A percentile compares a stretch with the other conserved stretches of the same genome.
phyloP scores from a whole-genome alignment of 768 basidiomycete species.

The Rubroboletus pulcherrimus region DNA sequence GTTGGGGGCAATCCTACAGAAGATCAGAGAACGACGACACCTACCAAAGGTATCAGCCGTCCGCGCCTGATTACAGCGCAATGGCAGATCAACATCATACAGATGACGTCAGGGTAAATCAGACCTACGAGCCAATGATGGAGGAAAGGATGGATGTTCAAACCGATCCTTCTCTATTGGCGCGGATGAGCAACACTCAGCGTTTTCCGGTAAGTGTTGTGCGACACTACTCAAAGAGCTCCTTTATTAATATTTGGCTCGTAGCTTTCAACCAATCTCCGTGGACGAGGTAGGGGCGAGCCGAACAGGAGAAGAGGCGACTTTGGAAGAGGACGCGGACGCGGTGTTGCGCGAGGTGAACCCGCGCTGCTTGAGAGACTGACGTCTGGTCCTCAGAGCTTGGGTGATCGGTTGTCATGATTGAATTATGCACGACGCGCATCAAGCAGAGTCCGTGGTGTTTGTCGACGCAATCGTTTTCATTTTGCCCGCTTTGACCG shows the following conservation, averaged over 20 bases:
- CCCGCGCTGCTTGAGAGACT: slow-evolving; percentile 16
- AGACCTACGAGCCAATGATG: slow-evolving; percentile 8
- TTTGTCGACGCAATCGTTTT: neutral
- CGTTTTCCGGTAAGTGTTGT: slow-evolving; percentile 18
- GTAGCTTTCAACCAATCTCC: slow-evolving; percentile 15
- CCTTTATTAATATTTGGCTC: neutral
- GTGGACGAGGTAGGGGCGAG: slow-evolving; percentile 23
- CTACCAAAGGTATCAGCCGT: slow-evolving; percentile 10
- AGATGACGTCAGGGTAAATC: slow-evolving; percentile 5
- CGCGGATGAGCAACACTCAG: slow-evolving; percentile 24
- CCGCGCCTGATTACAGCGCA: neutral
- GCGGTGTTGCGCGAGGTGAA: slow-evolving; percentile 18
- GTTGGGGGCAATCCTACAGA: slow-evolving; percentile 10
- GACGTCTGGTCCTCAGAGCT: slow-evolving; percentile 9
- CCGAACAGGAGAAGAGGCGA: slow-evolving; percentile 19
- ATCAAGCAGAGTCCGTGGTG: neutral
- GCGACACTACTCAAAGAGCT: neutral
- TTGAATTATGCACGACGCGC: neutral
- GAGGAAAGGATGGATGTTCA: slow-evolving; percentile 13
- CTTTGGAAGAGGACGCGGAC: slow-evolving; percentile 20
- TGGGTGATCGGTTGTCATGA: slow-evolving; percentile 23
- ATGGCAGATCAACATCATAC: slow-evolving; percentile 3
- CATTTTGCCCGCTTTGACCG: neutral
- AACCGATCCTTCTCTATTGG: slow-evolving; percentile 20
- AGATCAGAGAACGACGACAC: slow-evolving; percentile 14